Evolutionary conservation across 257 asterid species (phyloP).

Genomic region (Jaltomata sinuosa): DNA sequence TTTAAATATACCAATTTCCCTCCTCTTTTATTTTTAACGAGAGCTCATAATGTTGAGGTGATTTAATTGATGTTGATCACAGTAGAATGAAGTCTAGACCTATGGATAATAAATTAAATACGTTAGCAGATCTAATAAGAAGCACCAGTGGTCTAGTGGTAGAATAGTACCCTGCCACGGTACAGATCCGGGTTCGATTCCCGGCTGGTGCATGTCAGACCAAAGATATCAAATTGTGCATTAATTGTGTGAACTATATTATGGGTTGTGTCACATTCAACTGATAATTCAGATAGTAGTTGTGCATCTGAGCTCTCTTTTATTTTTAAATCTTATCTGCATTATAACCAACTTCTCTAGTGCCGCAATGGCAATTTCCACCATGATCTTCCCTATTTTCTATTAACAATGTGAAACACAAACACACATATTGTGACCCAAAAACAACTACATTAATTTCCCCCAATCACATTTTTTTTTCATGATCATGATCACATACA

Average conservation of each 20-base stretch:
- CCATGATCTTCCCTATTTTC: not conserved
- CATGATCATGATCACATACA: not conserved
- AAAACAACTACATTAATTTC: not conserved
- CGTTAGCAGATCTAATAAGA: no score
- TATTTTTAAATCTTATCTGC: not conserved
- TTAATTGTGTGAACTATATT: not conserved
- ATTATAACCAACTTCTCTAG: not conserved
- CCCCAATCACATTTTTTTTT: not conserved
- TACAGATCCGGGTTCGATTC: slow-evolving; percentile 93
- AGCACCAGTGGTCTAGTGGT: not conserved
- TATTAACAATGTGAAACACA: not conserved
- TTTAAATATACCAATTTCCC: no score
- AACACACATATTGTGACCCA: not conserved
- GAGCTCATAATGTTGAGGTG: no score
- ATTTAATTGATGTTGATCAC: no score
- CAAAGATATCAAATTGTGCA: not conserved
- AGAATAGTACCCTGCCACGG: slow-evolving; percentile 29
- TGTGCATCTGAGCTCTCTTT: not conserved
- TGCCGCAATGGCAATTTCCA: not conserved
- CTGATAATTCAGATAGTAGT: not conserved
- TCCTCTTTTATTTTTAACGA: no score
- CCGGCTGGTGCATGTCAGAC: slow-evolving; percentile 63
- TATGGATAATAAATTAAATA: no score
- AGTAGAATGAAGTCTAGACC: no score
- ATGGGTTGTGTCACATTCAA: not conserved